Base-by-base conservation (phyloP, 805 yeast species). In the Metschnikowia colocasiae region DNA sequence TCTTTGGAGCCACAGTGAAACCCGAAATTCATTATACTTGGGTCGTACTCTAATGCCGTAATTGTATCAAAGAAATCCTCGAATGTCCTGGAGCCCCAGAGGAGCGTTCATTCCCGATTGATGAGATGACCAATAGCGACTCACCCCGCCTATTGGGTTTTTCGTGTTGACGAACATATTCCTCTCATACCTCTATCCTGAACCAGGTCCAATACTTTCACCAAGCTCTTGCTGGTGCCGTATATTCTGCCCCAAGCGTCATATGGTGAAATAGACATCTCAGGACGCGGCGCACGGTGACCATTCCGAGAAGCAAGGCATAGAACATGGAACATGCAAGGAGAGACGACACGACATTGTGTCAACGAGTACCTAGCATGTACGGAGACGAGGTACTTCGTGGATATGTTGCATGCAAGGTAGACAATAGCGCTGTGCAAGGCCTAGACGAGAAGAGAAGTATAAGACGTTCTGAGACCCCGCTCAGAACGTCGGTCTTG, bases 71-170 rank as follows among this genome's bases (percentile, higher is more conserved):
- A 55, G 37, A 70, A 68, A 46, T 70, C 71, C 1, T 44, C 40
- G 41, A 75, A 64, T 0, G 53, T 41, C 29, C 72, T 60, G 3
- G 52, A 62, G 3, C 49, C 49, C 80, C 79, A 44, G 70, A 76
- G 3, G 76, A 59, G 6, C 45, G 52, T 9, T 51, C 50, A 44
- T 55, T 54, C 1, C 65, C 70, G n/a, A 70, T 59, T 9, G 63
- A 53, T 8, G 64, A 54, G 23, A 63, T 45, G 12, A 64, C 33
- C 34, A 56, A 51, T 12, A 54, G 48, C 3, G 58, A 46, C 10
- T 40, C 34, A 2, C 43, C 43, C 43, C 43, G 10, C 29, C 22
- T 15, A 13, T 23, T 10, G 36, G 29, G 27, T 34, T 42, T 2
- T 32, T 32, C 9, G 35, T 35, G 35, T 47, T 50, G 26, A 27